phyloP scores from a whole-genome alignment of 164 flowering plant genomes.

The Amborella trichopoda region DNA sequence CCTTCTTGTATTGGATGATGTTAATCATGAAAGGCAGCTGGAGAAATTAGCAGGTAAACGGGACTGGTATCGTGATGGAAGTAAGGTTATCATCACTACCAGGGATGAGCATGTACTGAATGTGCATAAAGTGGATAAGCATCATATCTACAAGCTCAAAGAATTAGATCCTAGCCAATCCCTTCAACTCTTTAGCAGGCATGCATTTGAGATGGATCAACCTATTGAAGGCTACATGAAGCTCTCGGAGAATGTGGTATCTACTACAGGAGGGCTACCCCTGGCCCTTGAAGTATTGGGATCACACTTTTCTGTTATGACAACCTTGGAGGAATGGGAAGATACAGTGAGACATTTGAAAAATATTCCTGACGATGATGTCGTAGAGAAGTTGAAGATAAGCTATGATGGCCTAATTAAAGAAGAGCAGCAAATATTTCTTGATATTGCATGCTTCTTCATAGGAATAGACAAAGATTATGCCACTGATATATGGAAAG shows the following conservation, averaged over 20 bases:
- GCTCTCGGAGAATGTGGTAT: not conserved
- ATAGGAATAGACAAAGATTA: slow-evolving; percentile 17
- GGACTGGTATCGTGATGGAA: slow-evolving; percentile 20
- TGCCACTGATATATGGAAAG: slow-evolving; percentile 18
- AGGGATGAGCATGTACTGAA: slow-evolving; percentile 14
- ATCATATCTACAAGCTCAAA: slow-evolving; percentile 15
- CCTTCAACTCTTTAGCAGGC: slow-evolving; percentile 19
- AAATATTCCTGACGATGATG: slow-evolving; percentile 12
- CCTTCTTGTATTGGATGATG: slow-evolving; percentile 34
- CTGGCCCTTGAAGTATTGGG: slow-evolving; percentile 1
- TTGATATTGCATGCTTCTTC: slow-evolving; percentile 12
- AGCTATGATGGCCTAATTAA: slow-evolving; percentile 35
- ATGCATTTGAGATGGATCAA: not conserved
- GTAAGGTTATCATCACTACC: slow-evolving; percentile 31
- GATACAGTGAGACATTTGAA: slow-evolving; percentile 13
- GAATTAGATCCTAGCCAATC: slow-evolving; percentile 12
- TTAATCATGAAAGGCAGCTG: slow-evolving; percentile 20
- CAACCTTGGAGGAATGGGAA: not conserved
- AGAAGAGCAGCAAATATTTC: not conserved
- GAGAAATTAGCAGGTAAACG: slow-evolving; percentile 13
- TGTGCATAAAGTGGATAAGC: slow-evolving; percentile 3
- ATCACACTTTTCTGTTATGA: not conserved
- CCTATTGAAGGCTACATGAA: not conserved
- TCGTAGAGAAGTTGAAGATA: slow-evolving; percentile 23
- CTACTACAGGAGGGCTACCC: not conserved